Conservation (phyloP, 2,329 filamentous ascomycete species). For the Coniochaeta pulveracea region DNA sequence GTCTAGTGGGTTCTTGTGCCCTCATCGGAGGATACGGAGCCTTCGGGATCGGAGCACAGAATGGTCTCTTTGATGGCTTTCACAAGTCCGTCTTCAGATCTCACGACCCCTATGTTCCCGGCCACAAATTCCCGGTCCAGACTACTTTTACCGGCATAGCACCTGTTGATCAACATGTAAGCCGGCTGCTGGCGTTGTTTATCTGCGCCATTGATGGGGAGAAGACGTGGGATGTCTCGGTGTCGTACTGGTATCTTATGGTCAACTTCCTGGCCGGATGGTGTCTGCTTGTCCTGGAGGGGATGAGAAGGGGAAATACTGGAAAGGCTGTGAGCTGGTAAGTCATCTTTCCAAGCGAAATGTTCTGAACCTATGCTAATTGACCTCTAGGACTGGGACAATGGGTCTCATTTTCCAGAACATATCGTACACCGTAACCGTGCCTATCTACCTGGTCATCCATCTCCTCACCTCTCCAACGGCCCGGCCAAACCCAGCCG, state of each 20-base stretch:
- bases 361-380: neutral
- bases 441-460: slow-evolving; percentile 11
- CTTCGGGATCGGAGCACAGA: neutral
- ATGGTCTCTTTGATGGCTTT: slow-evolving; percentile 1
- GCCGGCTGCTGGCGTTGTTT: slow-evolving; percentile 8
- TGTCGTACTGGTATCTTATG: slow-evolving; percentile 9
- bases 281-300: slow-evolving; percentile 10
- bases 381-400: slow-evolving; percentile 9
- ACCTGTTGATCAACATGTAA: slow-evolving; percentile 6
- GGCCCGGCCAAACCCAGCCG: neutral
- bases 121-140: slow-evolving; percentile 7
- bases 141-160: slow-evolving; percentile 7
- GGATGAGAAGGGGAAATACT: slow-evolving; percentile 8
- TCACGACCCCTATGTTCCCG: slow-evolving; percentile 5
- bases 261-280: slow-evolving; percentile 9
- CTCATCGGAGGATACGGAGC: slow-evolving; percentile 8
- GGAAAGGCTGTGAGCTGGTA: slow-evolving; percentile 11
- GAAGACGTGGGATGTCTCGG: slow-evolving; percentile 6
- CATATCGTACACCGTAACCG: slow-evolving; percentile 9
- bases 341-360: neutral
- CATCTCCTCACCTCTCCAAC: slow-evolving; percentile 11
- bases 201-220: slow-evolving; percentile 7
- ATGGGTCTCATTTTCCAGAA: slow-evolving; percentile 11
- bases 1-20: slow-evolving; percentile 5
- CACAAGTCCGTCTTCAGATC: slow-evolving; percentile 1